Base-by-base conservation (phyloP, 1,284 basidiomycete genomes). In the Papiliotrema nemorosa region DNA sequence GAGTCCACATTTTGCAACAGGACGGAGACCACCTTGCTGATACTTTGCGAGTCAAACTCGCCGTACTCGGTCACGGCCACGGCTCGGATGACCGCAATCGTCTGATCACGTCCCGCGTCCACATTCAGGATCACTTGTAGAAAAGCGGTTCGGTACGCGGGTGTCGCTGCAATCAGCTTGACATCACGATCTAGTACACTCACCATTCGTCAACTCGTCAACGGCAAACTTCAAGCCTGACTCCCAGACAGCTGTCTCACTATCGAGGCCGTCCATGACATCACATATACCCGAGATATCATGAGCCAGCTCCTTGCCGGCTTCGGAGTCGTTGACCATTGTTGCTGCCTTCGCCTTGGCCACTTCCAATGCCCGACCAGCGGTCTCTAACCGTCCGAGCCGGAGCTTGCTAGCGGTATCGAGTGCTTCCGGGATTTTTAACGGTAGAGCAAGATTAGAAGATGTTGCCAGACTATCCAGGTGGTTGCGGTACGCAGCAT, bases 291-390 rank as follows among this genome's bases (percentile, higher is more conserved):
- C 25, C 2, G 39, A 25, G 0, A 63, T 42, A 1, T 39, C 47
- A 12, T 50, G 21, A 1, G 53, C 59, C 5, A 50, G 54, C 13
- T 31, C 16, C 5, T 12, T 3, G 14, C 33, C 2, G 9, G 29
- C 14, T 29, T 35, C 5, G 31, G 34, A 20, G 14, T 50, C 39
- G 7, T 36, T 12, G 13, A 21, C 29, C 18, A 20, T 34, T 13
- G 18, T n/a, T 3, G 42, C 24, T 43, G 27, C 3, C 63, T 59
- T 27, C 18, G 65, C 35, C 36, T 65, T 58, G 0, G 55, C 46
- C 2, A 60, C 63, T 33, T 72, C 70, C 12, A 68, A 27, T 0
- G 66, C 67, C 7, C 62, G 54, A 6, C 24, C 26, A 3, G 64
- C 64, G 1, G 63, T 63, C 34, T 67, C 64, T 3, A 47, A 18